Conservation (phyloP, 345 rosid genomes). For the Brassica nigra region DNA sequence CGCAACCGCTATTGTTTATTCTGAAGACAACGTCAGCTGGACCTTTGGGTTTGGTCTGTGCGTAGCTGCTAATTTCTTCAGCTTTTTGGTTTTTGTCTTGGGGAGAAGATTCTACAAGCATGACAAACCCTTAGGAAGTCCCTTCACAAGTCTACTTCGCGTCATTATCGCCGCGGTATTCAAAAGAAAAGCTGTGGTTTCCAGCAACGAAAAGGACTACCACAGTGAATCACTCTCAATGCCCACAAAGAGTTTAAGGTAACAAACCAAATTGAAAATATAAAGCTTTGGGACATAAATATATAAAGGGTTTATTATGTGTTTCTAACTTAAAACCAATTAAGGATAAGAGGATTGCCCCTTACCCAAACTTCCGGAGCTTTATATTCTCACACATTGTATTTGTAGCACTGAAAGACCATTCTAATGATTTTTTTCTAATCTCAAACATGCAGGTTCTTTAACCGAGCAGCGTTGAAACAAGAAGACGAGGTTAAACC, state of each 20-base stretch:
- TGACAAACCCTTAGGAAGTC: conserved; percentile 52
- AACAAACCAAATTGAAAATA: background rate
- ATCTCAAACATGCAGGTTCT: conserved; percentile 12
- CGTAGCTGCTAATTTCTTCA: conserved; percentile 39
- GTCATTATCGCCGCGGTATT: conserved; percentile 43
- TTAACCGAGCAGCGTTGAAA: conserved; percentile 42
- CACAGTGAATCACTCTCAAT: conserved; percentile 27
- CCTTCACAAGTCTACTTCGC: conserved; percentile 46
- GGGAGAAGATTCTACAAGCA: conserved; percentile 47
- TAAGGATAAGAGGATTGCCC: too few species aligned
- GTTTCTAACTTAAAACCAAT: too few species aligned
- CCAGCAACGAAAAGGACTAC: conserved; percentile 42
- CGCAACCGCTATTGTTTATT: conserved; percentile 42
- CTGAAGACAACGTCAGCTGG: conserved; percentile 57
- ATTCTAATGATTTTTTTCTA: background rate
- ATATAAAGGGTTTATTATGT: too few species aligned
- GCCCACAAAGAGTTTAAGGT: conserved; percentile 44
- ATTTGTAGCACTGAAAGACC: too few species aligned
- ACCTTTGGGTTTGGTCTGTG: conserved; percentile 50
- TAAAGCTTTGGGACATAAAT: too few species aligned
- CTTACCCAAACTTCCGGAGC: too few species aligned
- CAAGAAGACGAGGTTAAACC: conserved; percentile 42
- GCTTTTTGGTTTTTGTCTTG: conserved; percentile 32
- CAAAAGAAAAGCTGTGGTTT: conserved; percentile 40
- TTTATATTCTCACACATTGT: too few species aligned